Conservation (phyloP, 2,329 filamentous ascomycete genomes). For the Trichoderma guizhouense region DNA sequence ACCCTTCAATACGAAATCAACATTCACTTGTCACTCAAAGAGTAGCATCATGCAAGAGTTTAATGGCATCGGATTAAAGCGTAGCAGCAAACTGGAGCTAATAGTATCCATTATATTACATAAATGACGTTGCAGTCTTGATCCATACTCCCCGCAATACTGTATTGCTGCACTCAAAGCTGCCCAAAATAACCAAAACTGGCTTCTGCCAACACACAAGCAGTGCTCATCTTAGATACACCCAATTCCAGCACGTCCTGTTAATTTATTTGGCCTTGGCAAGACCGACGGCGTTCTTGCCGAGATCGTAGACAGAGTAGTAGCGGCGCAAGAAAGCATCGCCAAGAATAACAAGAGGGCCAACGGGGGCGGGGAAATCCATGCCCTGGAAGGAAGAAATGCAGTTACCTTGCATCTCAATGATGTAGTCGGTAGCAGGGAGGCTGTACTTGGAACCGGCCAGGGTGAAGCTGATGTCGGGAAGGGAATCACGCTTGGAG, state of each 20-base stretch:
- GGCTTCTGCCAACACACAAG: background rate
- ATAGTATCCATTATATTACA: constrained; percentile 19
- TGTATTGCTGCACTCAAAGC: background rate
- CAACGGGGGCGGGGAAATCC: constrained; percentile 82
- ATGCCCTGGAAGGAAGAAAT: constrained; percentile 98
- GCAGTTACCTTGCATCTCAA: constrained; percentile 91
- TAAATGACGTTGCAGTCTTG: constrained; percentile 19
- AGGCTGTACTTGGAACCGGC: constrained; percentile 93
- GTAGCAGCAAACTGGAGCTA: background rate
- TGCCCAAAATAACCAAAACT: constrained; percentile 9
- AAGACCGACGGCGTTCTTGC: constrained; percentile 82
- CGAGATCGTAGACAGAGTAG: constrained; percentile 96
- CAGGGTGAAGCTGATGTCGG: constrained; percentile 88
- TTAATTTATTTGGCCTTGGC: constrained; percentile 67
- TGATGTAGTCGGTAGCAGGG: constrained; percentile 83
- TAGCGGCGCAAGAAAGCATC: constrained; percentile 80
- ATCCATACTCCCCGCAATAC: constrained; percentile 7
- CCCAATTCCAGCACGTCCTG: background rate
- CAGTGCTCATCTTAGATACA: background rate
- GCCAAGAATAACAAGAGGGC: constrained; percentile 90
- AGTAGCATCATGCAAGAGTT: background rate
- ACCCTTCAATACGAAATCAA: background rate
- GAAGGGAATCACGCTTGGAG: constrained; percentile 73
- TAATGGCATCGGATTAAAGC: background rate
- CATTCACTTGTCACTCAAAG: background rate